Percentiles rank a stretch among this genome's conserved stretches.
Evolutionary conservation across 257 asterid species (phyloP).

Genomic region (Cynanchum wilfordii): DNA sequence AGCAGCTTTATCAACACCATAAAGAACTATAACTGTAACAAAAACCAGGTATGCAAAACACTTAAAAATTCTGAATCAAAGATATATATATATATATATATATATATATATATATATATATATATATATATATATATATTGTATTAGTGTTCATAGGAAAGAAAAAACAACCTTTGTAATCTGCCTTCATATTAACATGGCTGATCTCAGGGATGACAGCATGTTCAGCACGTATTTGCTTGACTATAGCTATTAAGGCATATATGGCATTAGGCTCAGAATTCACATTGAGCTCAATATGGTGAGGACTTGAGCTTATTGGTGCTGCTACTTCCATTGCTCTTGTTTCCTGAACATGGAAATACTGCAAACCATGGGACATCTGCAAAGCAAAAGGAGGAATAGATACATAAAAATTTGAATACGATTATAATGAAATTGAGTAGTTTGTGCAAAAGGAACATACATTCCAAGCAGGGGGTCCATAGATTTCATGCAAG

Average conservation of each 20-base stretch:
- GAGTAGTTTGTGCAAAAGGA: not conserved
- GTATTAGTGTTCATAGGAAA: not conserved
- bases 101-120: too few relatives aligned
- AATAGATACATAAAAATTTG: not conserved
- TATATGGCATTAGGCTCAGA: slow-evolving; percentile 57
- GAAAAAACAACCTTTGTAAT: slow-evolving; percentile 52
- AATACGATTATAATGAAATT: not conserved
- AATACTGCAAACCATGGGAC: slow-evolving; percentile 60
- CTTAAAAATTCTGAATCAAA: slow-evolving; percentile 2
- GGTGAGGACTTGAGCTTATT: slow-evolving; percentile 74
- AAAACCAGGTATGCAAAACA: not conserved
- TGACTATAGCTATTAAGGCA: slow-evolving; percentile 68
- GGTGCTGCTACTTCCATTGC: slow-evolving; percentile 60
- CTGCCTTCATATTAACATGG: slow-evolving; percentile 37
- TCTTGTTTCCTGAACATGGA: slow-evolving; percentile 65
- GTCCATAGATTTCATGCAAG: slow-evolving; percentile 66
- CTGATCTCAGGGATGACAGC: slow-evolving; percentile 67
- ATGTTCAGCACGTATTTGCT: slow-evolving; percentile 54
- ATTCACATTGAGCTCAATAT: slow-evolving; percentile 65
- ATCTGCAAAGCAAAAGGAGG: slow-evolving; percentile 39
- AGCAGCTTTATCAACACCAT: slow-evolving; percentile 72
- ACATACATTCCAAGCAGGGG: slow-evolving; percentile 59
- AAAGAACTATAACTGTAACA: slow-evolving; percentile 61
- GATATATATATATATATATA: not conserved
- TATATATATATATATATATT: too few relatives aligned